Base-by-base conservation (phyloP, 805 yeast species). In the Priceomyces haplophilus region DNA sequence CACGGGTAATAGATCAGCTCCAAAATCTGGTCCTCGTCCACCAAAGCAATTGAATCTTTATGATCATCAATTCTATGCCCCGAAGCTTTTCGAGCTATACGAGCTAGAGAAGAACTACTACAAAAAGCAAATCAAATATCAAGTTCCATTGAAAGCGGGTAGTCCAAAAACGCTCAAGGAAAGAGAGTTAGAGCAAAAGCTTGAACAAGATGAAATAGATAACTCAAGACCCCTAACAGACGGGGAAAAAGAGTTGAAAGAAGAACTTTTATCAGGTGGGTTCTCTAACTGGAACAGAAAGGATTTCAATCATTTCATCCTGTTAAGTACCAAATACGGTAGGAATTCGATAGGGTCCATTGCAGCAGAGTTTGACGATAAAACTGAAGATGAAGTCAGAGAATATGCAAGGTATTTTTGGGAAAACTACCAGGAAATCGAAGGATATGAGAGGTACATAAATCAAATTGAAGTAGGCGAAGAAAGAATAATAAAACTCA, bases 61-160 rank as follows among this genome's bases (percentile, higher is more conserved):
- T 58, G 96, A 93, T 57, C 97, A 90, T 64, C 99, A 93, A 63
- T 88, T 93, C 54, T 87, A 77, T 61, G 88, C 96, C 1, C 75
- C 82, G n/a, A 76, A 85, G 56, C 67, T 93, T 36, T 72, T 78
- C 49, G 88, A 85, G 42, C 60, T 93, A 32, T 81, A 85, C 56
- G 96, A 88, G 45, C 76, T 83, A 62, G 98, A 93, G 58, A 82
- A 83, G 53, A 80, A 84, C 44, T 83, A 80, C 62, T 85, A 76
- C 61, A 82, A 86, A 43, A 84, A 88, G 55, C 80, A 76, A 52
- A 75, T 78, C 18, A 79, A 78, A 11, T 84, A 78, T 65, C 69
- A 73, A 51, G 85, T 81, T 0, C 89, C 88, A 11, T 62, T 80
- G 20, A 71, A 79, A 40, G 78, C 75, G 30, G 88, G 84, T 6